Evolutionary conservation across 1,284 basidiomycete genomes (phyloP).

Genomic region (Ustilago loliicola): DNA sequence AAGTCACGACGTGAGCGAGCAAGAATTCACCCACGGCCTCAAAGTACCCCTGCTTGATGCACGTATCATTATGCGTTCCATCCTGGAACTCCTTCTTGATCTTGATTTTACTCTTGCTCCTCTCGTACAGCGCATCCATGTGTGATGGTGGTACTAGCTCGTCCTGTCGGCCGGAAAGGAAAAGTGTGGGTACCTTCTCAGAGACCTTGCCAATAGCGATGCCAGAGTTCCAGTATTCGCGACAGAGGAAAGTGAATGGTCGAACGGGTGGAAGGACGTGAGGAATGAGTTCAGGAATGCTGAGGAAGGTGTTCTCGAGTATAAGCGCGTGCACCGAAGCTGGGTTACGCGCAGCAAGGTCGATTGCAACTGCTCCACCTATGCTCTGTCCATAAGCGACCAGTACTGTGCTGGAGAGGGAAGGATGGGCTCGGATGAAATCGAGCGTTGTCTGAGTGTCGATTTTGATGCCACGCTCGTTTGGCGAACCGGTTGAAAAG

Average conservation of each 20-base stretch:
- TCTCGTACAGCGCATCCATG: constrained; percentile 82
- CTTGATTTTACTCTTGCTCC: constrained; percentile 73
- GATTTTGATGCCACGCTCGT: constrained; percentile 81
- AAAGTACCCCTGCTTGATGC: constrained; percentile 64
- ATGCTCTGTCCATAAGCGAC: constrained; percentile 92
- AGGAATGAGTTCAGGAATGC: constrained; percentile 73
- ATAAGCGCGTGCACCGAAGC: constrained; percentile 80
- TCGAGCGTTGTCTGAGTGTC: constrained; percentile 83
- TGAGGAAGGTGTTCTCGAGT: constrained; percentile 80
- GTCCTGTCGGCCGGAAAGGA: constrained; percentile 83
- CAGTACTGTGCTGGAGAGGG: constrained; percentile 73
- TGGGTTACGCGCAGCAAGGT: constrained; percentile 85
- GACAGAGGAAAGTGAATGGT: constrained; percentile 84
- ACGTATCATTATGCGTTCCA: constrained; percentile 77
- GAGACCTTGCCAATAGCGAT: constrained; percentile 80
- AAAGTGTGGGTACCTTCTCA: constrained; percentile 81
- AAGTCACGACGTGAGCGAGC: constrained; percentile 42
- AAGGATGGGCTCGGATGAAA: constrained; percentile 79
- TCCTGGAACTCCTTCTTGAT: constrained; percentile 73
- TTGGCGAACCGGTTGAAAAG: constrained; percentile 82
- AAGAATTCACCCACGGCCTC: constrained; percentile 64
- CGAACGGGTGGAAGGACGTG: constrained; percentile 82
- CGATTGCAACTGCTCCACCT: constrained; percentile 93
- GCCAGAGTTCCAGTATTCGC: constrained; percentile 87
- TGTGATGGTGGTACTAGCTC: constrained; percentile 87